These are phyloP conservation scores for Pleurostoma richardsiae DNA, from an alignment of 2,329 filamentous ascomycete genomes.

Conservation along the genomic window DNA sequence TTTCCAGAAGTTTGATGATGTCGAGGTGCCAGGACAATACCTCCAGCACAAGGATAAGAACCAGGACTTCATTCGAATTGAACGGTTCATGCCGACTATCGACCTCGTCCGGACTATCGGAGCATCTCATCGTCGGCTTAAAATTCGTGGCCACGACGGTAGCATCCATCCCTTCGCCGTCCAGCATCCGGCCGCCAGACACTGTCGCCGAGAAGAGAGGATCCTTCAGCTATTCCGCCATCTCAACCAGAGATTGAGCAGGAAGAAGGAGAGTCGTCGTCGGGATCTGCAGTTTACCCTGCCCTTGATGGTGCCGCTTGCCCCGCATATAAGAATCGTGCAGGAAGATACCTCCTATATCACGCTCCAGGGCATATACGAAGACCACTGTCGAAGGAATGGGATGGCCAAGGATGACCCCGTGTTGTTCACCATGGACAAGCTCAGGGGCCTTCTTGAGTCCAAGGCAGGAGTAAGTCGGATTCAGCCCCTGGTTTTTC, in stretches of 20 bases:
- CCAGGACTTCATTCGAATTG: slow-evolving; percentile 95
- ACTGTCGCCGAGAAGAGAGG: slow-evolving; percentile 89
- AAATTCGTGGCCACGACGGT: slow-evolving; percentile 95
- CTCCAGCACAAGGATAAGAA: slow-evolving; percentile 98
- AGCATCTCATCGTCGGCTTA: slow-evolving; percentile 85
- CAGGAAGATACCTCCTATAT: slow-evolving; percentile 95
- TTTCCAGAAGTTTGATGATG: slow-evolving; percentile 97
- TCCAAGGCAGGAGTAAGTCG: slow-evolving; percentile 54
- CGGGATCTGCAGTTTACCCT: slow-evolving; percentile 95
- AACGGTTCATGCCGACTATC: slow-evolving; percentile 92
- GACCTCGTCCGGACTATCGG: slow-evolving; percentile 88
- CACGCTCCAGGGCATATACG: slow-evolving; percentile 89
- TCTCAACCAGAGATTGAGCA: slow-evolving; percentile 86
- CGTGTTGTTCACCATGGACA: slow-evolving; percentile 91
- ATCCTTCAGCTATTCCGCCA: slow-evolving; percentile 96
- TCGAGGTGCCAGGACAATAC: slow-evolving; percentile 96
- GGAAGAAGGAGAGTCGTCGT: slow-evolving; percentile 91
- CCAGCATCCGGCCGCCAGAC: slow-evolving; percentile 88
- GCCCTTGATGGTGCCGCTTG: slow-evolving; percentile 90
- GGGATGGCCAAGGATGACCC: slow-evolving; percentile 92
- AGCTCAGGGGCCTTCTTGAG: slow-evolving; percentile 72
- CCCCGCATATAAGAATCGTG: slow-evolving; percentile 89
- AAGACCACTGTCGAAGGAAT: slow-evolving; percentile 88
- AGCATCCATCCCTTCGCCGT: slow-evolving; percentile 96
- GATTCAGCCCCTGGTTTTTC: background rate